A percentile compares a stretch with the other conserved stretches of the same genome.
These are phyloP conservation scores for Penicillium alfredii DNA, from an alignment of 495 filamentous ascomycete species.

Conservation along the genomic window DNA sequence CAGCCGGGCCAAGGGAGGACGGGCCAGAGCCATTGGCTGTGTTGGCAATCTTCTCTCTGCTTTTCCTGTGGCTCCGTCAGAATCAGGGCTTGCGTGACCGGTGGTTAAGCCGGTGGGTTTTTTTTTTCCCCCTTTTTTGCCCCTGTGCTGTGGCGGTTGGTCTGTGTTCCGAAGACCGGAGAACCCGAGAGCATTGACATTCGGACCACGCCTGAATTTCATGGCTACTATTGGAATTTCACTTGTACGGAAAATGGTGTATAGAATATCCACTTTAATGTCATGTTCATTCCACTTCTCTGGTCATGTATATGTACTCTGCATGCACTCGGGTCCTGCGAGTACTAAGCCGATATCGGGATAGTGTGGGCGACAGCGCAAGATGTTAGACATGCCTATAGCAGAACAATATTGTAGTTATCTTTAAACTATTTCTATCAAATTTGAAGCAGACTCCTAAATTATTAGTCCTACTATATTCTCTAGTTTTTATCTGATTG, in stretches of 20 bases:
- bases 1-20: constrained; percentile 36
- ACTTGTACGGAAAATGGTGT: background rate
- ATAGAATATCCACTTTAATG: constrained; percentile 4
- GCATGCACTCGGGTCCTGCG: background rate
- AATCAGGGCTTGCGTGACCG: constrained; percentile 2
- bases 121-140: no score
- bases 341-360: constrained; percentile 10
- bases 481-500: no score
- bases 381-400: no score
- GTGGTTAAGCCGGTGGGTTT: background rate
- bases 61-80: constrained; percentile 1
- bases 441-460: no score
- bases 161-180: constrained; percentile 1
- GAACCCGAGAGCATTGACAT: background rate
- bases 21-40: constrained; percentile 22
- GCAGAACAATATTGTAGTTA: no score
- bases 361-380: no score
- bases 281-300: constrained; percentile 1
- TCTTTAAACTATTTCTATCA: no score
- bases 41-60: no score
- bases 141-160: constrained; percentile 4
- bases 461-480: no score
- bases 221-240: no score
- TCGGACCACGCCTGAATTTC: no score
- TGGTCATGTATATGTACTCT: constrained; percentile 7